phyloP scores from a whole-genome alignment of 2,329 filamentous ascomycete species.

The Alternaria sp. region DNA sequence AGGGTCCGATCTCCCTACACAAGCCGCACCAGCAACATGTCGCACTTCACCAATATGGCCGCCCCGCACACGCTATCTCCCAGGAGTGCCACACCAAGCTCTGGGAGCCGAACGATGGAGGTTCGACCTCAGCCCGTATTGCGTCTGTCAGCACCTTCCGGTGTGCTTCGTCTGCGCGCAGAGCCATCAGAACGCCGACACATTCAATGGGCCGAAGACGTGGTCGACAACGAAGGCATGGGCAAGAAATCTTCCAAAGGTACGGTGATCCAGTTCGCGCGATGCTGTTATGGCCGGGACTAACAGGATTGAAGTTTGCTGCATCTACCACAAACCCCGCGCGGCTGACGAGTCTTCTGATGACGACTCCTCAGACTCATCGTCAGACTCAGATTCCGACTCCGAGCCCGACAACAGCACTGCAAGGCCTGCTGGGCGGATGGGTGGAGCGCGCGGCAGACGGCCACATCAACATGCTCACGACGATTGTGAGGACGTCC shows the following conservation, averaged over 20 bases:
- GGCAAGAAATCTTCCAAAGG: slow-evolving; percentile 95
- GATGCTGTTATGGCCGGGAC: not conserved
- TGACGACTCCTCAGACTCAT: slow-evolving; percentile 65
- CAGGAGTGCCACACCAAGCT: slow-evolving; percentile 25
- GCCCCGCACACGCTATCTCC: slow-evolving; percentile 24
- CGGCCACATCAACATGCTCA: slow-evolving; percentile 36
- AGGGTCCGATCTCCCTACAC: slow-evolving; percentile 66
- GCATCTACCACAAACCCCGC: slow-evolving; percentile 92
- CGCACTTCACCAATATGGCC: slow-evolving; percentile 33
- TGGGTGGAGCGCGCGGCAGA: slow-evolving; percentile 32
- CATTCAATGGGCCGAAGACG: slow-evolving; percentile 91
- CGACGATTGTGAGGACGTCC: slow-evolving; percentile 49
- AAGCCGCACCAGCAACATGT: slow-evolving; percentile 83
- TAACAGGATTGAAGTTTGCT: slow-evolving; percentile 73
- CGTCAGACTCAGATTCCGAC: slow-evolving; percentile 62
- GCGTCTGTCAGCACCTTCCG: slow-evolving; percentile 44
- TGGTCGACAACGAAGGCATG: slow-evolving; percentile 93
- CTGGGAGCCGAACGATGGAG: slow-evolving; percentile 34
- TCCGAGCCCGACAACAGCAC: slow-evolving; percentile 60
- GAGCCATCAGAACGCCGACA: slow-evolving; percentile 58
- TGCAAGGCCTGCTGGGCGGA: slow-evolving; percentile 48
- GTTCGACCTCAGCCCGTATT: slow-evolving; percentile 39
- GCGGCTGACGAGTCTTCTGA: slow-evolving; percentile 74
- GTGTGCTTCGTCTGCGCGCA: slow-evolving; percentile 51
- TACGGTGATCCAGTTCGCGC: slow-evolving; percentile 45